Conservation (phyloP, 495 filamentous ascomycete species). For the Penicillium salamii region DNA sequence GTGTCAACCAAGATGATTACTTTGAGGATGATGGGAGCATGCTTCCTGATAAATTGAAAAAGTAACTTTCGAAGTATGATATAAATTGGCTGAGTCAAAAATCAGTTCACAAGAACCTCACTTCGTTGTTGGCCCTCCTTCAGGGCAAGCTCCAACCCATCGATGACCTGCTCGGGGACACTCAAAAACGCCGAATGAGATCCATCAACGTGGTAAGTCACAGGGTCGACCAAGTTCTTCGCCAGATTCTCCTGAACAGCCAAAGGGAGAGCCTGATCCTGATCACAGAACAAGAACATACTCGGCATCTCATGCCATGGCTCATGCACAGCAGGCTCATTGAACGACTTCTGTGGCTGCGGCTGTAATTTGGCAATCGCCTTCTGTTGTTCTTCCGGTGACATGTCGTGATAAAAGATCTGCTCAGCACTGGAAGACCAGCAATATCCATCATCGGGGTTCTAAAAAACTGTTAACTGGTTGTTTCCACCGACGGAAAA, state of each 20-base stretch:
- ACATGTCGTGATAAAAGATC: constrained; percentile 27
- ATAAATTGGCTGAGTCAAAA: no score
- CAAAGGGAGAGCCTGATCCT: constrained; percentile 36
- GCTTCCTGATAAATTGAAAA: no score
- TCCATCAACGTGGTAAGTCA: constrained; percentile 5
- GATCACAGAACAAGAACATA: constrained; percentile 47
- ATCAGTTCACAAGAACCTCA: background rate
- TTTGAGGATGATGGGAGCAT: no score
- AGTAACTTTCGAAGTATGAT: no score
- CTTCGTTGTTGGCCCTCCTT: constrained; percentile 3
- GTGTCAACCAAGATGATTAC: no score
- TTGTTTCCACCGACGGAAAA: no score
- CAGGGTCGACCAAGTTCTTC: constrained; percentile 7
- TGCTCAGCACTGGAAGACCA: constrained; percentile 9
- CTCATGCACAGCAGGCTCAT: constrained; percentile 31
- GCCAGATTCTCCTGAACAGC: constrained; percentile 33
- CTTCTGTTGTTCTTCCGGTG: constrained; percentile 11
- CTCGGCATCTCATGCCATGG: constrained; percentile 45
- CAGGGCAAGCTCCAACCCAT: constrained; percentile 13
- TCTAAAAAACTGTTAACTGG: no score
- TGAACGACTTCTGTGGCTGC: constrained; percentile 10
- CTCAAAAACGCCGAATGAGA: constrained; percentile 26
- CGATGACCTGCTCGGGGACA: constrained; percentile 17
- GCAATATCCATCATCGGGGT: constrained; percentile 14
- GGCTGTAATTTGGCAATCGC: constrained; percentile 20